Percentiles rank a stretch among this genome's conserved stretches.
These are phyloP conservation scores for Fusarium albidum DNA, from an alignment of 2,329 filamentous ascomycete species.

Conservation along the genomic window DNA sequence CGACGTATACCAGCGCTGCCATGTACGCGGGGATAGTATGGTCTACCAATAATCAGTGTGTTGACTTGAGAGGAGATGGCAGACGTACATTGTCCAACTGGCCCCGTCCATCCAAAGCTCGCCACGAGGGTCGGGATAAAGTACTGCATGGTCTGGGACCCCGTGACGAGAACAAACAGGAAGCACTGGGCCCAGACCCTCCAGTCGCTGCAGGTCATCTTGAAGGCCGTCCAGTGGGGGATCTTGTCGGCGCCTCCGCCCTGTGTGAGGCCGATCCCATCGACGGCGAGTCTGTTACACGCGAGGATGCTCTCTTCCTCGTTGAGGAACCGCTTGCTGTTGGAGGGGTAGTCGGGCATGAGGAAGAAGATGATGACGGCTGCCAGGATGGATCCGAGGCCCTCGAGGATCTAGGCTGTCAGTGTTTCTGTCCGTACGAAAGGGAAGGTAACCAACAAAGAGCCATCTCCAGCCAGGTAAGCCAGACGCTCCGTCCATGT, in stretches of 20 bases:
- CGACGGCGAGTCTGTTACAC: background rate
- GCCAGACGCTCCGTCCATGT: slow-evolving; percentile 67
- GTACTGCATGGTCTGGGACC: slow-evolving; percentile 1
- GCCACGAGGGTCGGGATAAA: background rate
- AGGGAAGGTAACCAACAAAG: slow-evolving; percentile 5
- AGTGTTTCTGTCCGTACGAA: no score
- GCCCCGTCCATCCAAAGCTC: background rate
- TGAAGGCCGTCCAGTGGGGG: slow-evolving; percentile 1
- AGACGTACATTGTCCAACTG: background rate
- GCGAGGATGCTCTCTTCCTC: slow-evolving; percentile 1
- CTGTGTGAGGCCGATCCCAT: background rate
- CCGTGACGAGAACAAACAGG: background rate
- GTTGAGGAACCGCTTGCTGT: no score
- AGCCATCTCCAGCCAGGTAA: slow-evolving; percentile 66
- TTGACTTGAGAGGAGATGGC: background rate
- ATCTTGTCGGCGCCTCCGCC: background rate
- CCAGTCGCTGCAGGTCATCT: slow-evolving; percentile 3
- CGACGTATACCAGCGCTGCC: slow-evolving; percentile 1
- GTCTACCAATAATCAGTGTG: background rate
- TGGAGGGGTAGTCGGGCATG: slow-evolving; percentile 21
- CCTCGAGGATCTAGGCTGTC: no score
- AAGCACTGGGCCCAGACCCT: slow-evolving; percentile 2
- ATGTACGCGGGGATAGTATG: slow-evolving; percentile 3
- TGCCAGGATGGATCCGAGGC: no score
- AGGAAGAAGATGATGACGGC: slow-evolving; percentile 13